Percentiles rank a stretch among this genome's conserved stretches.
Evolutionary conservation across 352 stramenopile species (phyloP).

Genomic region (Phytophthora macrochlamydospora): DNA sequence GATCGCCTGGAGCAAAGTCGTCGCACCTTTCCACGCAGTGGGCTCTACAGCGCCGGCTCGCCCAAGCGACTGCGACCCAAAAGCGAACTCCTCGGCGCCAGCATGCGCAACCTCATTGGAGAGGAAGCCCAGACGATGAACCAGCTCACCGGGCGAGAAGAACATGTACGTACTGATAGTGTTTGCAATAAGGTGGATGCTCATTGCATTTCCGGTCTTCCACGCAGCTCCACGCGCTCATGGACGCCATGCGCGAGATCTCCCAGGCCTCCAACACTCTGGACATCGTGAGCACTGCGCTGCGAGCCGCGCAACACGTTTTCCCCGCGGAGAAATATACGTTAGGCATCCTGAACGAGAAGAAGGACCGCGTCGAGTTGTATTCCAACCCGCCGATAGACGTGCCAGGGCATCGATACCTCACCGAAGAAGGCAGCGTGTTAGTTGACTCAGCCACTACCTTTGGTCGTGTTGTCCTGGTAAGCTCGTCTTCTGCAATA

Average conservation of each 20-base stretch:
- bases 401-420: constrained; percentile 45
- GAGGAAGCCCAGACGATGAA: constrained; percentile 58
- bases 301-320: constrained; percentile 54
- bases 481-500: constrained; percentile 21
- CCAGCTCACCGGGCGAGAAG: constrained; percentile 48
- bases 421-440: constrained; percentile 57
- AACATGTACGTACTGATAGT: constrained; percentile 38
- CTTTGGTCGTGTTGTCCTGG: constrained; percentile 72
- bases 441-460: constrained; percentile 66
- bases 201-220: no score
- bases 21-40: constrained; percentile 11
- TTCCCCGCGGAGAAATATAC: constrained; percentile 65
- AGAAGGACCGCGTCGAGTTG: constrained; percentile 63
- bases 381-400: constrained; percentile 67
- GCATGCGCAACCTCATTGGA: constrained; percentile 59
- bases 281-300: constrained; percentile 58
- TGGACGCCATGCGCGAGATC: constrained; percentile 66
- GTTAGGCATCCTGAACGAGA: constrained; percentile 64
- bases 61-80: constrained; percentile 50
- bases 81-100: constrained; percentile 48
- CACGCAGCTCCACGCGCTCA: constrained; percentile 57
- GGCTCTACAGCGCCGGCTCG: constrained; percentile 9
- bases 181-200: not conserved
- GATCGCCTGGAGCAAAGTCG: constrained; percentile 33
- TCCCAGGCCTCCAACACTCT: constrained; percentile 58